Evolutionary conservation across 495 filamentous ascomycete species (phyloP), one percentile per base, ranked within the genome.

Genomic region (Darksidea phi): DNA sequence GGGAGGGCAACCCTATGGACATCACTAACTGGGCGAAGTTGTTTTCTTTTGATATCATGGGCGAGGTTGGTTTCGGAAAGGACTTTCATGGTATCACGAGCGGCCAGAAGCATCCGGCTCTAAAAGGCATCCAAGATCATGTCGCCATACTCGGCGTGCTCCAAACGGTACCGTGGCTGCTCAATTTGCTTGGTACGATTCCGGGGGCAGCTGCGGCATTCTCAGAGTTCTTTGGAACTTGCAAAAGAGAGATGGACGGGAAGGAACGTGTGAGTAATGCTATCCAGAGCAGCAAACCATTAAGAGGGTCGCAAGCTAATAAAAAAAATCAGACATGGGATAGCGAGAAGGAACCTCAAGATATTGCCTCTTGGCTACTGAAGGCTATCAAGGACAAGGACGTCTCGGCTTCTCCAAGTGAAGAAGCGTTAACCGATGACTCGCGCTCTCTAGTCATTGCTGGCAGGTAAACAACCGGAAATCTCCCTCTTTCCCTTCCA

Each of bases 31-130:
- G 73, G 74, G 73, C 71, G 37, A 74, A 75, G 56, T 71, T 69
- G 38, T 71, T 60, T 23, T 61, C 62, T 10, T 72, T 78, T 47
- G 76, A 78, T 54, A 63, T 73, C 26, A 74, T 75, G 61, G 74
- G 71, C 15, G 66, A 72, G 17, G 57, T 77, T 6, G 70, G 67
- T 17, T 75, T 76, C 57, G 68, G 71, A 4, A 66, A 76, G 38
- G 54, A 70, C 25, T 78, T 75, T 57, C 45, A 58, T 23, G 72
- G 68, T 53, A 60, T 76, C 0, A 45, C 59, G 11, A 49, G 26
- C 6, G 68, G 68, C 7, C 45, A 63, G 42, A 59, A 64, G 55
- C 68, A 72, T 41, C 36, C 26, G 18, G 61, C 67, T 0, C 54
- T 70, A 4, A 36, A 52, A 15, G 38, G 54, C 8, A 37, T 73